These are phyloP conservation scores for Acanthamoeba royreba DNA, from an alignment of 208 protist genomes.

Conservation along the genomic window DNA sequence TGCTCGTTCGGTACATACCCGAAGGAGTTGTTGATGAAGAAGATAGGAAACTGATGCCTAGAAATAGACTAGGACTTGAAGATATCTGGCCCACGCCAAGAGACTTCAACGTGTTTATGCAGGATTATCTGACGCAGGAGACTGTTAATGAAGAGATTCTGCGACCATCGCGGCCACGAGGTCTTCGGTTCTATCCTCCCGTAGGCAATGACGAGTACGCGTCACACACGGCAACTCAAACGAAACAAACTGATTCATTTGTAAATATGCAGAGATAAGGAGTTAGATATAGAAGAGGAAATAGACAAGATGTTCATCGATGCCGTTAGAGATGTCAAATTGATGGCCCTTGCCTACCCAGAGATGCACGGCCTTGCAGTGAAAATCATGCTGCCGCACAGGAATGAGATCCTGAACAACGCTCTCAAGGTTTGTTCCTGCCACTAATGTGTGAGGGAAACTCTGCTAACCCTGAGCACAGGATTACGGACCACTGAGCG, in stretches of 20 bases:
- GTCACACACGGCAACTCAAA: too few species aligned
- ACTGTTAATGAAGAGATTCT: neutral
- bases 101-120: neutral
- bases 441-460: too few species aligned
- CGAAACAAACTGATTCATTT: too few species aligned
- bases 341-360: neutral
- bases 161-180: neutral
- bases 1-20: neutral
- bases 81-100: neutral
- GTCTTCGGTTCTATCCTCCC: neutral
- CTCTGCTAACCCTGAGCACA: too few species aligned
- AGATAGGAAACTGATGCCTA: too few species aligned
- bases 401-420: neutral
- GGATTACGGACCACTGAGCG: constrained; percentile 1
- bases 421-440: neutral
- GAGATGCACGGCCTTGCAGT: neutral
- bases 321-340: neutral
- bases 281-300: neutral
- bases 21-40: neutral
- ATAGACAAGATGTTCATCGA: neutral
- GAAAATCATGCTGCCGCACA: neutral
- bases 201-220: neutral
- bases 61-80: neutral
- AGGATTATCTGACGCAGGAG: neutral
- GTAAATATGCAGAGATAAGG: neutral